Percentiles rank a stretch among this genome's conserved stretches.
These are phyloP conservation scores for Setomelanomma holmii DNA, from an alignment of 2,329 filamentous ascomycete species.

Conservation along the genomic window DNA sequence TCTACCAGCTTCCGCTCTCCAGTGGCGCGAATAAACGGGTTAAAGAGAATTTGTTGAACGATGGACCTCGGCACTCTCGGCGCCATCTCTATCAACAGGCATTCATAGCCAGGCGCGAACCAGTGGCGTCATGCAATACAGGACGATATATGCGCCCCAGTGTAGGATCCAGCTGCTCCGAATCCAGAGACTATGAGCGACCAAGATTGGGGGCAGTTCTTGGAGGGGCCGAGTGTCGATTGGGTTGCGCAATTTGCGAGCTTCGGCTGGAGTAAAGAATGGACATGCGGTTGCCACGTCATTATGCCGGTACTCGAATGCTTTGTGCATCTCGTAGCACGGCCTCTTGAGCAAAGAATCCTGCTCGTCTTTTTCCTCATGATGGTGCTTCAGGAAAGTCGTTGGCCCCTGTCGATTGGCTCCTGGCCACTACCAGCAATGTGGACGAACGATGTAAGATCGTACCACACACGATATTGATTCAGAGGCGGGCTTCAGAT, in stretches of 20 bases:
- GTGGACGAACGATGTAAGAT: too few species aligned
- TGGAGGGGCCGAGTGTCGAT: conserved; percentile 3
- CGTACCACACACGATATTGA: too few species aligned
- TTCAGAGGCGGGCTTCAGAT: too few species aligned
- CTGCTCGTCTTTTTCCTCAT: too few species aligned
- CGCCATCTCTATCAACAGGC: conserved; percentile 1
- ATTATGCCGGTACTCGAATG: conserved; percentile 11
- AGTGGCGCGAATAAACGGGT: not conserved
- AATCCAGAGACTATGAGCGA: not conserved
- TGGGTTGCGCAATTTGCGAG: not conserved
- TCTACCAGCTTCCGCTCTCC: not conserved
- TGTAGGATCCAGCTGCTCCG: conserved; percentile 15
- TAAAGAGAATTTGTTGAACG: not conserved
- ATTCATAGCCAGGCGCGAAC: not conserved
- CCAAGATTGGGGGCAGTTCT: conserved; percentile 12
- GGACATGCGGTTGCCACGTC: conserved; percentile 1
- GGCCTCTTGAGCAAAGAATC: not conserved
- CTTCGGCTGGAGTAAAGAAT: not conserved
- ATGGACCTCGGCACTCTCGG: conserved; percentile 3
- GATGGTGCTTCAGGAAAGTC: not conserved
- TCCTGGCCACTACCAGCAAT: too few species aligned
- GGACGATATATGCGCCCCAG: conserved; percentile 14
- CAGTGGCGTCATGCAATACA: conserved; percentile 11
- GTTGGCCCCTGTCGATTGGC: too few species aligned
- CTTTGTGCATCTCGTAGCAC: conserved; percentile 9